phyloP scores from a whole-genome alignment of 208 protist genomes.

The Strigomonas culicis region DNA sequence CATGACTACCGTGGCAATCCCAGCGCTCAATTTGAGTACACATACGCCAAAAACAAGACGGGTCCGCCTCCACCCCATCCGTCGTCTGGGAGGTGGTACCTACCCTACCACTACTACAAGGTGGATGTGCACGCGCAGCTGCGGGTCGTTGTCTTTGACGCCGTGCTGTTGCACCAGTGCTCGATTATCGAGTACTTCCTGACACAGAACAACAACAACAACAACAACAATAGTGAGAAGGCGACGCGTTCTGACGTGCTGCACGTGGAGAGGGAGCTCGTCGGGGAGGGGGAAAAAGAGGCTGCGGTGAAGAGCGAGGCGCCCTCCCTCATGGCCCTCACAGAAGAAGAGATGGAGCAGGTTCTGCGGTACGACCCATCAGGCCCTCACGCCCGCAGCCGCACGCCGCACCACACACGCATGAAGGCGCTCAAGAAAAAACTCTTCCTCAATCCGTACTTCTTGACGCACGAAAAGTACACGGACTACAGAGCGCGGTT shows the following conservation, averaged over 20 bases:
- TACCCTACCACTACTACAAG: conserved; percentile 4
- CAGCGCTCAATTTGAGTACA: background rate
- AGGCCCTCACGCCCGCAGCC: too few species aligned
- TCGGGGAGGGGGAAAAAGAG: background rate
- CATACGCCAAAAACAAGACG: too few species aligned
- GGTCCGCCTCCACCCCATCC: too few species aligned
- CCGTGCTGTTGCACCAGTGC: background rate
- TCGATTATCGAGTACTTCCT: background rate
- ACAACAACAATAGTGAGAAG: too few species aligned
- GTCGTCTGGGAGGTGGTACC: background rate
- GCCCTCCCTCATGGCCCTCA: too few species aligned
- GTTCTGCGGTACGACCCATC: too few species aligned
- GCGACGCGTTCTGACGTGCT: too few species aligned
- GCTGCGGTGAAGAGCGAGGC: too few species aligned
- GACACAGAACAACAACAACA: background rate
- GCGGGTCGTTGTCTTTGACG: background rate
- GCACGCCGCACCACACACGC: too few species aligned
- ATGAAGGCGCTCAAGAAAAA: conserved; percentile 7
- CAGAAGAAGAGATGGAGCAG: background rate
- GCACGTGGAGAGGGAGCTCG: background rate
- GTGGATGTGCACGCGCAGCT: background rate
- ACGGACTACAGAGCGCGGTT: background rate
- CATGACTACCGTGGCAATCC: conserved; percentile 2
- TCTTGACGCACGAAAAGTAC: background rate
- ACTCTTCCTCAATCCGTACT: background rate